Percentiles rank a stretch among this genome's conserved stretches.
Evolutionary conservation across 768 basidiomycete genomes (phyloP).

Genomic region (Tylopilus plumbeoviolaceoides): DNA sequence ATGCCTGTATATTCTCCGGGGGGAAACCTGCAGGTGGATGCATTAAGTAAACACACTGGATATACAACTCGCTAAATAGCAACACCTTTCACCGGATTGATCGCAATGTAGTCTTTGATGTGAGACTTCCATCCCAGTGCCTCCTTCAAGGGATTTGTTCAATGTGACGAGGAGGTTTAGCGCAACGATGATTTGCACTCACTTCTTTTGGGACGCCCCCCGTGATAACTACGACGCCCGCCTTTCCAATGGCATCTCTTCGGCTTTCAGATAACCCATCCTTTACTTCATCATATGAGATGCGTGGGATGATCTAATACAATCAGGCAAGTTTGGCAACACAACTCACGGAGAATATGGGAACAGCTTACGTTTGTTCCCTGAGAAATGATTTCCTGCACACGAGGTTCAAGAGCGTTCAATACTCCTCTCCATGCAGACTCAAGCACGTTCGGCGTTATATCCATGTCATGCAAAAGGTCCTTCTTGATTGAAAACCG

Average conservation of each 20-base stretch:
- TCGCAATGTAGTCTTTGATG: slow-evolving; percentile 50
- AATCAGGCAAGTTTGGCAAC: neutral
- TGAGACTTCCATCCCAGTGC: slow-evolving; percentile 55
- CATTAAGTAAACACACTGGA: neutral
- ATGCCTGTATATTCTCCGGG: slow-evolving; percentile 62
- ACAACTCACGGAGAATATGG: neutral
- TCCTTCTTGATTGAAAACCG: slow-evolving; percentile 61
- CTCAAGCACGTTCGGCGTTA: slow-evolving; percentile 26
- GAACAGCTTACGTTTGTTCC: slow-evolving; percentile 43
- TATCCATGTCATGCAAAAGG: slow-evolving; percentile 40
- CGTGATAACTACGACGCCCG: slow-evolving; percentile 54
- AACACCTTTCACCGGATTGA: slow-evolving; percentile 51
- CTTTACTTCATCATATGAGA: slow-evolving; percentile 43
- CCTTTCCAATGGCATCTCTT: slow-evolving; percentile 41
- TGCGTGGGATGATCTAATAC: slow-evolving; percentile 47
- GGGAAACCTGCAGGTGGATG: slow-evolving; percentile 51
- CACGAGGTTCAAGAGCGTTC: slow-evolving; percentile 41
- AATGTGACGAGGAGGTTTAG: neutral
- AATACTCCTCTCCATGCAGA: slow-evolving; percentile 57
- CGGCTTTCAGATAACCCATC: slow-evolving; percentile 45
- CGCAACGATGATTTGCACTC: slow-evolving; percentile 14
- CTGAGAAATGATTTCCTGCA: slow-evolving; percentile 42
- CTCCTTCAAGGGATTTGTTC: slow-evolving; percentile 36
- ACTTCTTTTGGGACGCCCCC: slow-evolving; percentile 55
- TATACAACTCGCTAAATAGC: neutral